These are phyloP conservation scores for Pseudohalonectria lignicola DNA, from an alignment of 2,329 filamentous ascomycete genomes.

Conservation along the genomic window DNA sequence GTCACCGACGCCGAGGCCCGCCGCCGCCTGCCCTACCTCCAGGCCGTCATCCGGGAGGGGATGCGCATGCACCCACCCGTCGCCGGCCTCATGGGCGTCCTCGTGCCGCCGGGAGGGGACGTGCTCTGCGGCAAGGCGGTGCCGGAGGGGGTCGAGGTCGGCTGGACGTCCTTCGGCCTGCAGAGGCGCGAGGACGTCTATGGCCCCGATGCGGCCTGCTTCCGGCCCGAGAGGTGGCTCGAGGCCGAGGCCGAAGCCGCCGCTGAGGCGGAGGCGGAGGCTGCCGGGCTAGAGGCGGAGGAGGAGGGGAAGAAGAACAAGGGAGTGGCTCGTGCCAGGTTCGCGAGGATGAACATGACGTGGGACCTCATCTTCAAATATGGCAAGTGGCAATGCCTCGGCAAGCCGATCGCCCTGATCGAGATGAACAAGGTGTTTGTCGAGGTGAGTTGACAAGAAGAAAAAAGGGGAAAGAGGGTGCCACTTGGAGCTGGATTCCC, in stretches of 20 bases:
- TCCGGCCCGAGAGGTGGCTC: slow-evolving; percentile 34
- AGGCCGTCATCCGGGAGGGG: slow-evolving; percentile 37
- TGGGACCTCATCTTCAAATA: slow-evolving; percentile 26
- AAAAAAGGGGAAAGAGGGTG: too few relatives aligned
- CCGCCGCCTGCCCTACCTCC: slow-evolving; percentile 30
- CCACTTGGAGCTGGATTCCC: neutral
- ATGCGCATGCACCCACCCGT: slow-evolving; percentile 34
- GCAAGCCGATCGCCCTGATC: slow-evolving; percentile 28
- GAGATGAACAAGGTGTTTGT: slow-evolving; percentile 25
- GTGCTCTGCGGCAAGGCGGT: slow-evolving; percentile 26
- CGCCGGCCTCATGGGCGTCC: slow-evolving; percentile 17
- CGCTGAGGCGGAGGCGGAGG: slow-evolving; percentile 5
- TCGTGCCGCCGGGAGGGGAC: slow-evolving; percentile 24
- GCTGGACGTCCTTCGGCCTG: slow-evolving; percentile 27
- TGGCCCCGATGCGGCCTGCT: slow-evolving; percentile 25
- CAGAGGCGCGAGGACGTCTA: slow-evolving; percentile 23
- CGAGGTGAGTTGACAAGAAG: slow-evolving; percentile 15
- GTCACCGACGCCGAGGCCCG: slow-evolving; percentile 24
- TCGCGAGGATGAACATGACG: slow-evolving; percentile 12
- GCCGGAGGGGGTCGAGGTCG: slow-evolving; percentile 33
- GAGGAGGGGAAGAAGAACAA: slow-evolving; percentile 39
- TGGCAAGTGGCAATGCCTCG: slow-evolving; percentile 27
- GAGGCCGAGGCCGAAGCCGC: slow-evolving; percentile 16
- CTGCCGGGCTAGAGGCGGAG: too few relatives aligned
- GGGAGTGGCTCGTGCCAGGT: slow-evolving; percentile 9